Evolutionary conservation across 441 rosid species (phyloP).

Genomic region (Adansonia rubrostipa): DNA sequence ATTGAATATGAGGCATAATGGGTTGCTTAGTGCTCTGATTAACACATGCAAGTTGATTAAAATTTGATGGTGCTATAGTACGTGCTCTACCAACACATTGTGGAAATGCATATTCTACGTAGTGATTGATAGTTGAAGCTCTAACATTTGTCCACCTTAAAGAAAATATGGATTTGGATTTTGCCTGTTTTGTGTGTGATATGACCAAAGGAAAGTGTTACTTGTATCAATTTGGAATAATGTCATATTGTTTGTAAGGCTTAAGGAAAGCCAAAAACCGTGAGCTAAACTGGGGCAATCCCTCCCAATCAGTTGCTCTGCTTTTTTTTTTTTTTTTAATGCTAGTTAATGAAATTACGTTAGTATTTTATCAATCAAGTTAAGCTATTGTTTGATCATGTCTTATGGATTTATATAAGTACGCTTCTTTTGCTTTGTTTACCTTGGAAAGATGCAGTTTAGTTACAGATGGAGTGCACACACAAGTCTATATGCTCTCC

Average conservation of each 20-base stretch:
- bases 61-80: conserved; percentile 9
- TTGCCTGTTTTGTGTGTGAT: conserved; percentile 14
- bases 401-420: neutral
- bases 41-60: conserved; percentile 14
- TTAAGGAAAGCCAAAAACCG: conserved; percentile 4
- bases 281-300: neutral
- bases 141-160: conserved; percentile 16
- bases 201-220: neutral
- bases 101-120: conserved; percentile 1
- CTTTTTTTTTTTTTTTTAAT: neutral
- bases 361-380: conserved; percentile 11
- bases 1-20: neutral
- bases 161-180: neutral
- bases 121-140: conserved; percentile 18
- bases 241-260: conserved; percentile 1
- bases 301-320: neutral
- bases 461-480: conserved; percentile 9
- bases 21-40: conserved; percentile 1
- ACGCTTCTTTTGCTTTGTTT: neutral
- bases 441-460: conserved; percentile 15
- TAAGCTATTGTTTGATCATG: neutral
- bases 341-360: neutral
- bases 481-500: neutral
- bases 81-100: conserved; percentile 4
- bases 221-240: conserved; percentile 1